Evolutionary conservation across 192 early-diverging fungal genomes (phyloP).

Genomic region (Obelidium mucronatum): DNA sequence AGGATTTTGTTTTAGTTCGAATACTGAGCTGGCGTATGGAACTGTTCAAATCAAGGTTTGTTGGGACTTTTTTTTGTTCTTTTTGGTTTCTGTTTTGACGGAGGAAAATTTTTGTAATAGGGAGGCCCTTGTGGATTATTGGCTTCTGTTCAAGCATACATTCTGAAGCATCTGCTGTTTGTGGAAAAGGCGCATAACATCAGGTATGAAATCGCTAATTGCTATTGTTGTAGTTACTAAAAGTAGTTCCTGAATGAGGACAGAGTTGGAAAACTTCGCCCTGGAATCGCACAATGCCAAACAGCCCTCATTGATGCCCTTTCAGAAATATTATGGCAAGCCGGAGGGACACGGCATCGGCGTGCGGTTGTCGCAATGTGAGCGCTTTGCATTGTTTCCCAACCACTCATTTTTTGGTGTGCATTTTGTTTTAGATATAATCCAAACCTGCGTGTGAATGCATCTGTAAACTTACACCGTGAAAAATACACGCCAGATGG

Average conservation of each 20-base stretch:
- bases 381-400: neutral
- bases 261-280: constrained; percentile 37
- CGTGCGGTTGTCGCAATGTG: constrained; percentile 42
- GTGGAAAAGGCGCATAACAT: constrained; percentile 27
- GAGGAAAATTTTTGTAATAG: neutral
- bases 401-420: neutral
- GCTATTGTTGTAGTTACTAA: neutral
- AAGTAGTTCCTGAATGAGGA: neutral
- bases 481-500: constrained; percentile 38
- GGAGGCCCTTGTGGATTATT: constrained; percentile 65
- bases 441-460: constrained; percentile 29
- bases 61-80: neutral
- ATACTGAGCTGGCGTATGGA: constrained; percentile 48
- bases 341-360: constrained; percentile 29
- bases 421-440: constrained; percentile 26
- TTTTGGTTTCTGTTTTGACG: neutral
- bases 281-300: constrained; percentile 25
- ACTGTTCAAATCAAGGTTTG: constrained; percentile 55
- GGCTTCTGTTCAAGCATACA: constrained; percentile 53
- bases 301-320: constrained; percentile 46
- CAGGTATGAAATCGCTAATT: constrained; percentile 13
- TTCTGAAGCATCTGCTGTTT: constrained; percentile 53
- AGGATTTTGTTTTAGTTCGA: constrained; percentile 46
- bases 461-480: constrained; percentile 8
- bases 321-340: constrained; percentile 57